Percentiles rank a stretch among this genome's conserved stretches.
phyloP scores from a whole-genome alignment of 371 early-diverging fungal genomes.

The Zychaea mexicana region DNA sequence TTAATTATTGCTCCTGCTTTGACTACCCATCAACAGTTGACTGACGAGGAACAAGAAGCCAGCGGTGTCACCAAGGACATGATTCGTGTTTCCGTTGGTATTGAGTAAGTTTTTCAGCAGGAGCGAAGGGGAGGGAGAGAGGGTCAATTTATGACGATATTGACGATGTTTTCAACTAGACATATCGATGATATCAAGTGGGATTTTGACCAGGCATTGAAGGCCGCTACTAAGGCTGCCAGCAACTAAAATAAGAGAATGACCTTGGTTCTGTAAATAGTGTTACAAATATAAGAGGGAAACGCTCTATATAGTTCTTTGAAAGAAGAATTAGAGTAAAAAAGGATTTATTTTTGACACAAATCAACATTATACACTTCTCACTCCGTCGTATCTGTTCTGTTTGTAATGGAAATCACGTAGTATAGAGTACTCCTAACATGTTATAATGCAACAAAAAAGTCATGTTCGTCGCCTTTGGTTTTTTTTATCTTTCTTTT shows the following conservation, averaged over 20 bases:
- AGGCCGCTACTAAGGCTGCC: conserved; percentile 17
- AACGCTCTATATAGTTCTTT: too few relatives aligned
- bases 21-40: conserved; percentile 88
- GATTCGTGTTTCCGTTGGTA: conserved; percentile 85
- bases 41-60: conserved; percentile 74
- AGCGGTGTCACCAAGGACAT: conserved; percentile 83
- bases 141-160: not conserved
- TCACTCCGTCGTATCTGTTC: too few relatives aligned
- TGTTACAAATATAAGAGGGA: not conserved
- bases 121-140: not conserved
- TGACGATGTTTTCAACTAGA: conserved; percentile 2
- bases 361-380: too few relatives aligned
- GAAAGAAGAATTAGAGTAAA: too few relatives aligned
- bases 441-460: too few relatives aligned
- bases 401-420: too few relatives aligned
- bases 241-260: not conserved
- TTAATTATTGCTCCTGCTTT: conserved; percentile 83
- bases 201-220: conserved; percentile 67
- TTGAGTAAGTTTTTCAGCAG: conserved; percentile 57
- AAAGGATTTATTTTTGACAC: too few relatives aligned
- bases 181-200: conserved; percentile 90
- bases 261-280: not conserved
- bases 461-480: too few relatives aligned
- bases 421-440: too few relatives aligned
- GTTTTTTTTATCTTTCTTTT: too few relatives aligned